Percentiles rank a stretch among this genome's conserved stretches.
phyloP scores from a whole-genome alignment of 1,284 basidiomycete species.

The Bondarzewia mesenterica region DNA sequence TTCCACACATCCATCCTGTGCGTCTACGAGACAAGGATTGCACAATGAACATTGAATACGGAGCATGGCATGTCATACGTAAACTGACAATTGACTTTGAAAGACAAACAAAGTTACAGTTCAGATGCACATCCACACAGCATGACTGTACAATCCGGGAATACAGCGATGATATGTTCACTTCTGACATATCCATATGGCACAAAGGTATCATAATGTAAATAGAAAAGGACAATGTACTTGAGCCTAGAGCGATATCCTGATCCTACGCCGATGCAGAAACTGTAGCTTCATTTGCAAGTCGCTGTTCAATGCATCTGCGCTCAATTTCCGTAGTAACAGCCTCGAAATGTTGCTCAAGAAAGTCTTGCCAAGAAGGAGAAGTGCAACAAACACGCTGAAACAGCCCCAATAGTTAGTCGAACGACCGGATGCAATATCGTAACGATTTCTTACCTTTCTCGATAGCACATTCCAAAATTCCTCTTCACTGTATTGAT shows the following conservation, averaged over 20 bases:
- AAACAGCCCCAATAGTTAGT: constrained; percentile 6
- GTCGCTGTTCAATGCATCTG: constrained; percentile 1
- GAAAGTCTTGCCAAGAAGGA: constrained; percentile 48
- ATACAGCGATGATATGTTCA: too few relatives aligned
- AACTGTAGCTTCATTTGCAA: not conserved
- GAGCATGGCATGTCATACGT: not conserved
- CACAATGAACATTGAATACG: not conserved
- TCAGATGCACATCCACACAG: not conserved
- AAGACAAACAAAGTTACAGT: not conserved
- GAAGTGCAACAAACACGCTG: constrained; percentile 42
- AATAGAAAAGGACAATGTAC: not conserved
- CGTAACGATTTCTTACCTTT: constrained; percentile 17
- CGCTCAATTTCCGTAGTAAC: constrained; percentile 26
- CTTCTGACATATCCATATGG: too few relatives aligned
- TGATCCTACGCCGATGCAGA: not conserved
- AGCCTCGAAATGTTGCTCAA: constrained; percentile 32
- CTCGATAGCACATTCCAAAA: constrained; percentile 32
- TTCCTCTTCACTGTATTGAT: constrained; percentile 34
- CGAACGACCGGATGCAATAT: constrained; percentile 1
- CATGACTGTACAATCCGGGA: too few relatives aligned
- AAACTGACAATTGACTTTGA: not conserved
- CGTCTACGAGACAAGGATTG: not conserved
- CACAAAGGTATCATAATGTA: too few relatives aligned
- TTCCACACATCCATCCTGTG: not conserved
- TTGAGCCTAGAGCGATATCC: not conserved